Conservation (phyloP, 495 filamentous ascomycete species). For the Xanthoparmelia taractica region DNA sequence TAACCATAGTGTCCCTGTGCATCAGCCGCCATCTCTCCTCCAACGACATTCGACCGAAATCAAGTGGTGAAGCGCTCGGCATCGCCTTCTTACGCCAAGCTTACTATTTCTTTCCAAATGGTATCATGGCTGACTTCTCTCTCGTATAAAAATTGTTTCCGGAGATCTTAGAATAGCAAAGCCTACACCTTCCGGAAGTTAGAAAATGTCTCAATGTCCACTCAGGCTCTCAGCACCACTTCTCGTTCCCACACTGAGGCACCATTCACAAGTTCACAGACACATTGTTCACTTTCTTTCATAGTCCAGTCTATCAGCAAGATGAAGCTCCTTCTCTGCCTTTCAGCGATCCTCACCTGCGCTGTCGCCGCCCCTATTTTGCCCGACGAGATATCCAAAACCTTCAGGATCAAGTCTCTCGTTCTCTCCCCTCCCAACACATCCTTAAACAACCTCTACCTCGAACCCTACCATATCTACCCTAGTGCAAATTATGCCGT, state of each 20-base stretch:
- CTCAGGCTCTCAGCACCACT: not conserved
- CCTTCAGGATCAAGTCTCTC: conserved; percentile 12
- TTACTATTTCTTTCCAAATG: not conserved
- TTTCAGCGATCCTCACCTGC: not conserved
- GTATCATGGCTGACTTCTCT: not conserved
- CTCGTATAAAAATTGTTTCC: not conserved
- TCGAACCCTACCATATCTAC: conserved; percentile 19
- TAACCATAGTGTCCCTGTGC: too few relatives aligned
- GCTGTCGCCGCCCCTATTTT: not conserved
- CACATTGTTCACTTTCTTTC: not conserved
- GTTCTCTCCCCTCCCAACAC: conserved; percentile 5
- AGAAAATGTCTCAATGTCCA: not conserved
- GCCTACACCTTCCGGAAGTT: not conserved
- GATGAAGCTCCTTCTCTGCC: not conserved
- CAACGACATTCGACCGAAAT: not conserved
- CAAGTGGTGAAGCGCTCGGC: not conserved
- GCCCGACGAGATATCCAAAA: not conserved
- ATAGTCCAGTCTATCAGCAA: not conserved
- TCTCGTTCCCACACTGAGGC: not conserved
- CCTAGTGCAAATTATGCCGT: conserved; percentile 18
- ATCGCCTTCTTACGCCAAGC: not conserved
- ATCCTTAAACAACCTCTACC: conserved; percentile 6
- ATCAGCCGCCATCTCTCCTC: not conserved
- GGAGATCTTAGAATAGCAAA: not conserved
- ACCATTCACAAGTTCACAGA: not conserved